Evolutionary conservation across 129 eudicot genomes (phyloP).

Genomic region (Scalesia atractyloides): DNA sequence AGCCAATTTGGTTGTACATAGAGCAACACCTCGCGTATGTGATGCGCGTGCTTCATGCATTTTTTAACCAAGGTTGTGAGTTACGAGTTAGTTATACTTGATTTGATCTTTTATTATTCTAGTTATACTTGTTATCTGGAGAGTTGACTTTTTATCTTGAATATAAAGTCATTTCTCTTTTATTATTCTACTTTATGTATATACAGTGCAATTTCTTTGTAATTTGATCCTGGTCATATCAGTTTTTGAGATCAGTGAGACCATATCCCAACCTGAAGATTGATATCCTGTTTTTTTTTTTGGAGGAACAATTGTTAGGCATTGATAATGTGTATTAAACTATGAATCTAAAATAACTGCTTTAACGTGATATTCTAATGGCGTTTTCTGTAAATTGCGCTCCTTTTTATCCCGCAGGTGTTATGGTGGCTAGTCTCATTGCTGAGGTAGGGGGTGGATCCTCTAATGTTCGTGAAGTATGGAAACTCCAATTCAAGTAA

Average conservation of each 20-base stretch:
- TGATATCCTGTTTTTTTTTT: neutral
- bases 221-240: too few species aligned
- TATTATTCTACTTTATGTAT: too few species aligned
- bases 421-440: slow-evolving; percentile 58
- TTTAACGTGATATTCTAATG: neutral
- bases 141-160: too few species aligned
- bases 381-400: neutral
- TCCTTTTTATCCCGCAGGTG: slow-evolving; percentile 40
- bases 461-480: slow-evolving; percentile 92
- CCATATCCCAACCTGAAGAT: neutral
- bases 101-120: neutral
- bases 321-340: neutral
- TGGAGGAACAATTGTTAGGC: too few species aligned
- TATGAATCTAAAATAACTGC: neutral
- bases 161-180: too few species aligned
- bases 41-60: too few species aligned
- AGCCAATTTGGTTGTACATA: too few species aligned
- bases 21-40: too few species aligned
- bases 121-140: too few species aligned
- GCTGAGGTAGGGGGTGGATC: slow-evolving; percentile 93
- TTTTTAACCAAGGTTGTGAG: neutral
- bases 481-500: slow-evolving; percentile 71
- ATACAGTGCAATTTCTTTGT: too few species aligned
- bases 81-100: neutral
- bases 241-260: too few species aligned